Base-by-base conservation (phyloP, 352 stramenopile genomes). In the Phytopythium chamaehyphon region DNA sequence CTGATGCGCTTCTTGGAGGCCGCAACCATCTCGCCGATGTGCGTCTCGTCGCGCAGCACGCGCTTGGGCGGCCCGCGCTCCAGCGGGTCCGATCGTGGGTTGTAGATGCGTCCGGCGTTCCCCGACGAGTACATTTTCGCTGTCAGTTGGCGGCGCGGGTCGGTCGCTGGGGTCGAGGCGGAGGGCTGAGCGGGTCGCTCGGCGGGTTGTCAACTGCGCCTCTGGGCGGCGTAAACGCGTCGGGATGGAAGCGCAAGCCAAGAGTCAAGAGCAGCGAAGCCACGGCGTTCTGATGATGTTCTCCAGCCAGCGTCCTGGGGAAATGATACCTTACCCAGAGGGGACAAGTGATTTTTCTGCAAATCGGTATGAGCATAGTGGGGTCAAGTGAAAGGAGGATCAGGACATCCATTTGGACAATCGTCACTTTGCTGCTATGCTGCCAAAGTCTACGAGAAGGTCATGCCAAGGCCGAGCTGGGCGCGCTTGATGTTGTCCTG, bases 401-500 rank as follows among this genome's bases (percentile, higher is more conserved):
- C 28, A 33, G 28, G 28, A 33, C 28, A 33, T 18, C 23, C 26
- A 40, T 10, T 19, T 31, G 2, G 12, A 7, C 26, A 19, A n/a
- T 15, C 5, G 9, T 26, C 7, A 50, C 24, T 18, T 4, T 18
- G 44, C 26, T 33, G 3, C 9, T 18, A 11, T n/a, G 15, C 6
- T 10, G 28, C 12, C 18, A 12, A 21, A 28, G 28, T 51, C 66
- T 91, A 94, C 38, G 73, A 88, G 63, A 94, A 94, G 7, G 82
- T 88, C 59, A 94, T 75, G 46, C 84, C 80, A 22, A 94, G 77
- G 45, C 84, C 84, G 60, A 94, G 73, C 61, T 94, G 84, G 47
- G 77, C 79, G 23, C 80, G 84, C 61, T 94, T 94, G 63, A 92
- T 75, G 59, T 88, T 88, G 69, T 94, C 84, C 81, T 94, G 56